phyloP scores from a whole-genome alignment of 2,329 filamentous ascomycete species.

The Huntiella abstrusa region DNA sequence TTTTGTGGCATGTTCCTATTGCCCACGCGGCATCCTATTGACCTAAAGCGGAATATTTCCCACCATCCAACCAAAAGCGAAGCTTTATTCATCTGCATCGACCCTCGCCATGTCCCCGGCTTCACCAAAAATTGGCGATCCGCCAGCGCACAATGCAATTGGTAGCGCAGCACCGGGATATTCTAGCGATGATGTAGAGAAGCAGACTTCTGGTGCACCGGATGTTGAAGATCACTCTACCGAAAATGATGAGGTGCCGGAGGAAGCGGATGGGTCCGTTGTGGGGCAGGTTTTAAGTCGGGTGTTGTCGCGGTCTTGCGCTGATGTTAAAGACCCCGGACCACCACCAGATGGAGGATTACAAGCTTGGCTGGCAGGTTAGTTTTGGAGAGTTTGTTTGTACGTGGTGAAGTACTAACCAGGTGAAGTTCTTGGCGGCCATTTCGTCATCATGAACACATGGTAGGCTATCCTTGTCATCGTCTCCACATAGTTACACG shows the following conservation, averaged over 20 bases:
- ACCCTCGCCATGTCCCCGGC: too few relatives aligned
- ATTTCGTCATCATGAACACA: slow-evolving; percentile 31
- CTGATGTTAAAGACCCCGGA: slow-evolving; percentile 20
- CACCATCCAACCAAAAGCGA: too few relatives aligned
- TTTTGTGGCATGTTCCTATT: too few relatives aligned
- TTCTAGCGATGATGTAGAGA: slow-evolving; percentile 4
- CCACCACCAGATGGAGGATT: slow-evolving; percentile 33
- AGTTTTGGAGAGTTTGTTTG: slow-evolving; percentile 12
- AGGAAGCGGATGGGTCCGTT: slow-evolving; percentile 1
- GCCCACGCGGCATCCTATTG: too few relatives aligned
- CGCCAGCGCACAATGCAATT: too few relatives aligned
- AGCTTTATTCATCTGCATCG: too few relatives aligned
- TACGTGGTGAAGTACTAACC: background rate
- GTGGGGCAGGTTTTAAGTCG: slow-evolving; percentile 4
- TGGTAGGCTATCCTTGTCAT: slow-evolving; percentile 18
- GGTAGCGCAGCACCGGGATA: background rate
- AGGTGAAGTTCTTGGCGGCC: slow-evolving; percentile 16
- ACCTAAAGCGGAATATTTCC: too few relatives aligned
- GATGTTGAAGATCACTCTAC: slow-evolving; percentile 1
- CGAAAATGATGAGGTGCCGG: background rate
- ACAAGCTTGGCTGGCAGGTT: slow-evolving; percentile 28
- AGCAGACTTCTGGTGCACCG: background rate
- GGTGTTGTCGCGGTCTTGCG: slow-evolving; percentile 3
- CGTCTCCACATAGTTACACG: background rate
- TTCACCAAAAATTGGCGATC: too few relatives aligned